Base-by-base conservation (phyloP, 2,329 filamentous ascomycete species). In the Eutypella sp. region DNA sequence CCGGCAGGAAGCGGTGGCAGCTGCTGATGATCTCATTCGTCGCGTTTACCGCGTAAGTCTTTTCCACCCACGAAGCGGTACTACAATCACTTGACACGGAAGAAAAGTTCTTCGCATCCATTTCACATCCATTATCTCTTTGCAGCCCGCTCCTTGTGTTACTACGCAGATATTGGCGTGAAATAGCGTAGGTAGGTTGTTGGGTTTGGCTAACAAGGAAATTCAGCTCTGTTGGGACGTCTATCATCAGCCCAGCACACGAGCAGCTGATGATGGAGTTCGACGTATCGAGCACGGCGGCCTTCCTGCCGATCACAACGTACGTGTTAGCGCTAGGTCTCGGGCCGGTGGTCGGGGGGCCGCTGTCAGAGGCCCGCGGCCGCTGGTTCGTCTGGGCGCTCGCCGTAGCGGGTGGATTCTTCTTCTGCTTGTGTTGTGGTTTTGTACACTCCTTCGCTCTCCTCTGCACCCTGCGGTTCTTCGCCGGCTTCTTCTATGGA, bases 291-390 rank as follows among this genome's bases (percentile, higher is more conserved):
- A 69, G 70, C 41, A 82, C 78, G 1, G 69, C 72, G 7, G 76
- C 81, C 0, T 66, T 85, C n/a, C 63, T 85, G 0, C 76, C 77
- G 0, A 60, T 85, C 1, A 75, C 81, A 0, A 59, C 82, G 5
- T 86, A 82, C 58, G 74, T 81, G 5, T 62, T 84, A 9, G 81
- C 80, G 0, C 69, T 85, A 0, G 78, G 68, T 3, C 66, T 83
- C 15, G 82, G 81, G 0, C 82, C 82, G 6, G 64, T 84, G 41
- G 50, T 82, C 13, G 76, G 76, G 9, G 79, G 80, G 0, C 82
- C 81, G 0, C 55, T 83, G 1, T 81, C 75, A 41, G 82, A 85
- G 57, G 74, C 69, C 0, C 63, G 76, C 27, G 82, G 82, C 2
- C 68, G 82, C 1, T 67, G 72, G 19, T 63, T 71, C 2, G 70